These are phyloP conservation scores for Wickerhamomyces sp. DNA, from an alignment of 1,139 yeast genomes.

Conservation along the genomic window DNA sequence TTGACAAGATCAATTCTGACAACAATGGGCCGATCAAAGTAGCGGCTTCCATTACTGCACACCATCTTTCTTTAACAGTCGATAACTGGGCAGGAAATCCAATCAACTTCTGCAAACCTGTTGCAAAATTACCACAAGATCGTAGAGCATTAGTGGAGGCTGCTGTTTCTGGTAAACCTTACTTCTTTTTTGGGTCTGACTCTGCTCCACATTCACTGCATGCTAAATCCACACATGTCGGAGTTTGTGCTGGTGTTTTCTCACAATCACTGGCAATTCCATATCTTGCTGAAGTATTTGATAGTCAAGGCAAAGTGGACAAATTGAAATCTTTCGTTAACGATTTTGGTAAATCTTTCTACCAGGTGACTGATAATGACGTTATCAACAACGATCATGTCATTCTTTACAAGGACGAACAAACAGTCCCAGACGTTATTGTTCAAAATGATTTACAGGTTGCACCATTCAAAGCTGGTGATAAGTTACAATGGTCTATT, in stretches of 20 bases:
- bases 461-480: constrained; percentile 90
- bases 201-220: constrained; percentile 93
- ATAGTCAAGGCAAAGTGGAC: constrained; percentile 55
- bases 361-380: constrained; percentile 46
- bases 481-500: constrained; percentile 65
- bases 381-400: constrained; percentile 43
- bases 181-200: constrained; percentile 95
- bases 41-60: constrained; percentile 94
- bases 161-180: constrained; percentile 88
- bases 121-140: constrained; percentile 88
- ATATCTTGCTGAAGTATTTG: constrained; percentile 86
- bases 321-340: constrained; percentile 71
- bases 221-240: constrained; percentile 68
- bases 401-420: constrained; percentile 45
- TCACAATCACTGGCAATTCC: constrained; percentile 82
- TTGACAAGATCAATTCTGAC: constrained; percentile 61
- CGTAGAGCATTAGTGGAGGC: constrained; percentile 76
- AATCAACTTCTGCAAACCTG: constrained; percentile 94
- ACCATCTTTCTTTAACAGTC: constrained; percentile 81
- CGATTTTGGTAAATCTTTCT: constrained; percentile 68
- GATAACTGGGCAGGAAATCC: constrained; percentile 98
- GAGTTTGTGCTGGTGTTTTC: constrained; percentile 96
- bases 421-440: constrained; percentile 56
- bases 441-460: constrained; percentile 47
- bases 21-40: constrained; percentile 48